Base-by-base conservation (phyloP, 257 asterid species). In the Penstemon davidsonii region DNA sequence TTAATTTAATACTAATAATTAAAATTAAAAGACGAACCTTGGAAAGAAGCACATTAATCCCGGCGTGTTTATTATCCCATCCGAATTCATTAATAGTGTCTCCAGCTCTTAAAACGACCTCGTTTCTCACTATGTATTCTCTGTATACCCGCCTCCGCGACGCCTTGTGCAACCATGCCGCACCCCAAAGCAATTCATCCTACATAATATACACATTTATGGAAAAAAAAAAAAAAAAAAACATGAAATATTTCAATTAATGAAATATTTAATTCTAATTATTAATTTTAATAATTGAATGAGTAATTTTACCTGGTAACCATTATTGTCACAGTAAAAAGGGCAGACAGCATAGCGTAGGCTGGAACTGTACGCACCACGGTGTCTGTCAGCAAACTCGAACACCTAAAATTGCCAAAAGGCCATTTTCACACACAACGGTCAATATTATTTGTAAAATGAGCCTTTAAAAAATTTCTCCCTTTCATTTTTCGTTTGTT, bases 101-200 rank as follows among this genome's bases (percentile, higher is more conserved):
- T 57, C 94, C 94, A n/a, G 96, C 98, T 68, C 96, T 75, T 49
- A 91, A 74, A 1, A 87, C 60, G 3, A 87, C 93, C 83, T 88
- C 91, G 78, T 91, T 91, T 75, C 71, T 73, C 61, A 87, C 88
- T 58, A 91, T 91, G 76, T 88, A 91, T 62, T 91, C 88, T 74
- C 93, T 74, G 73, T 81, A 91, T 66, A 69, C 76, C 12, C 96
- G 67, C 78, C 87, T 78, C 33, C 93, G 75, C 4, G 94, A 79
- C n/a, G 98, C 98, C 87, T 88, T 91, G 86, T 87, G 98, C 72
- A 91, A 42, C 97, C 97, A 91, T 5, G 97, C 95, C 42, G 96
- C 97, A 2, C 86, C 96, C 97, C 98, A 87, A 0, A 89, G 80
- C 83, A 91, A 59, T 69, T 91, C 98, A 33, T 91, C 96, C 96